These are phyloP conservation scores for Nannochloris sp. DNA, from an alignment of 139 green algal species.

Conservation along the genomic window DNA sequence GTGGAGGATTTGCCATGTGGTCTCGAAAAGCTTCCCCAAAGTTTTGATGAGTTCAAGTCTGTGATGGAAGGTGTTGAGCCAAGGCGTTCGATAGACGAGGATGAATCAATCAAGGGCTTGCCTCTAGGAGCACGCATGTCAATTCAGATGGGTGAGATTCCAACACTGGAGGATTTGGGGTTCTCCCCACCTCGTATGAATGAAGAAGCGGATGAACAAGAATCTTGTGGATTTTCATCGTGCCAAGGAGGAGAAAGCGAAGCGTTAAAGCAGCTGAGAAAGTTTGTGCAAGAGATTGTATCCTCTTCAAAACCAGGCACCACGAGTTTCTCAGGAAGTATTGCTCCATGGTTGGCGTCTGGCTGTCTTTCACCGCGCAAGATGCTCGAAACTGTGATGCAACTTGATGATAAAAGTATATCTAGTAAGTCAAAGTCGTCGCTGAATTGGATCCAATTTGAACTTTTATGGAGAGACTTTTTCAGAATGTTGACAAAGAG, in stretches of 20 bases:
- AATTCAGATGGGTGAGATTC: slow-evolving; percentile 42
- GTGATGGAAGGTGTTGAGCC: slow-evolving; percentile 18
- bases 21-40: slow-evolving; percentile 41
- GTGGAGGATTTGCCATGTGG: slow-evolving; percentile 63
- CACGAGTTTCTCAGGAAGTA: slow-evolving; percentile 54
- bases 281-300: slow-evolving; percentile 26
- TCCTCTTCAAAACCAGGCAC: slow-evolving; percentile 2
- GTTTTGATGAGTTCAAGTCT: slow-evolving; percentile 40
- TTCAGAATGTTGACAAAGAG: slow-evolving; percentile 59
- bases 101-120: slow-evolving; percentile 33
- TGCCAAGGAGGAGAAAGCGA: slow-evolving; percentile 58
- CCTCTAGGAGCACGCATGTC: slow-evolving; percentile 17
- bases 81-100: slow-evolving; percentile 15
- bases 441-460: slow-evolving; percentile 65
- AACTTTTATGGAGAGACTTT: slow-evolving; percentile 80
- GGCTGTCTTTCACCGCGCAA: slow-evolving; percentile 69
- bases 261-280: slow-evolving; percentile 46
- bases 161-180: slow-evolving; percentile 52
- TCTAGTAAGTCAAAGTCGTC: background rate
- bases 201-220: background rate
- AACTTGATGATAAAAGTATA: background rate
- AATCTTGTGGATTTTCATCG: background rate
- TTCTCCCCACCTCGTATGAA: slow-evolving; percentile 12
- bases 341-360: slow-evolving; percentile 72
- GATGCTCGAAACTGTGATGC: slow-evolving; percentile 28